These are phyloP conservation scores for Zymoseptoria passerinii DNA, from an alignment of 2,329 filamentous ascomycete species.

Conservation along the genomic window DNA sequence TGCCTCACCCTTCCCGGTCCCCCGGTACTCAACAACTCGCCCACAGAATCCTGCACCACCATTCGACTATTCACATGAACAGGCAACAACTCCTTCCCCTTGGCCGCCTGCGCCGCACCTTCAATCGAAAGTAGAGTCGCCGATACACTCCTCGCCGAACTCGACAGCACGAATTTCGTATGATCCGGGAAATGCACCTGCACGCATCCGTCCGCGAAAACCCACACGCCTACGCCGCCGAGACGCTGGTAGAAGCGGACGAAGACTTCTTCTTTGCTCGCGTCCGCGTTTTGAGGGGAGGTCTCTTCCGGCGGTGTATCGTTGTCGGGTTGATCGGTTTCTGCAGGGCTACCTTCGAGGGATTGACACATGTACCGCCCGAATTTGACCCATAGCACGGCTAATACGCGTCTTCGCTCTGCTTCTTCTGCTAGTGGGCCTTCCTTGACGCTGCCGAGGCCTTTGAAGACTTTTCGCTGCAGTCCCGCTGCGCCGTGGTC, in stretches of 20 bases:
- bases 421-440: slow-evolving; percentile 24
- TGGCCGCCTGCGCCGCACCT: slow-evolving; percentile 56
- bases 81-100: slow-evolving; percentile 54
- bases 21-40: slow-evolving; percentile 59
- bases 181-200: slow-evolving; percentile 85
- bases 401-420: slow-evolving; percentile 47
- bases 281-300: slow-evolving; percentile 24
- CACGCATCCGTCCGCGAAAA: slow-evolving; percentile 69
- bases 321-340: slow-evolving; percentile 24
- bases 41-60: slow-evolving; percentile 62
- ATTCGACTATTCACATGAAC: slow-evolving; percentile 62
- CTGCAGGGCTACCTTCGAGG: slow-evolving; percentile 33
- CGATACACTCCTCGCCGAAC: slow-evolving; percentile 65
- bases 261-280: slow-evolving; percentile 39
- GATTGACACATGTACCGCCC: slow-evolving; percentile 57
- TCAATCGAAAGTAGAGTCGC: slow-evolving; percentile 69
- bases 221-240: slow-evolving; percentile 73
- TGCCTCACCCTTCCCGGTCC: slow-evolving; percentile 34
- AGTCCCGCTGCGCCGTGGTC: slow-evolving; percentile 59
- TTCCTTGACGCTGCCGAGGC: slow-evolving; percentile 27
- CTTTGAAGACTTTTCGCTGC: slow-evolving; percentile 49
- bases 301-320: slow-evolving; percentile 14
- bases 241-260: slow-evolving; percentile 77
- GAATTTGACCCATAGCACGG: slow-evolving; percentile 58
- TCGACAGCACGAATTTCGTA: slow-evolving; percentile 72